Evolutionary conservation across 73 alveolate genomes (phyloP).

Genomic region (Tetrahymena thermophila): DNA sequence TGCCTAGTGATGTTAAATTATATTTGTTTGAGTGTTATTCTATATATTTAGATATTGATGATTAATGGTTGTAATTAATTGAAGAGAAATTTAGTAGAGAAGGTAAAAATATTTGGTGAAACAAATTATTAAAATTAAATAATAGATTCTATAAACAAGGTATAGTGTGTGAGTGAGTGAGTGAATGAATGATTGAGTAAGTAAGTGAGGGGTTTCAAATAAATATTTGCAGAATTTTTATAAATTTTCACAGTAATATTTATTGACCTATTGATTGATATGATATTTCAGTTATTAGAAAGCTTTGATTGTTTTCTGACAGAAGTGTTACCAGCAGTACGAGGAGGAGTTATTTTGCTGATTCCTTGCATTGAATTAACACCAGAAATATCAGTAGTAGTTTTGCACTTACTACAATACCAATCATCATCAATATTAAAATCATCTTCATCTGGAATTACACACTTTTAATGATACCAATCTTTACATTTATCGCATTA

Average conservation of each 20-base stretch:
- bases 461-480: not conserved
- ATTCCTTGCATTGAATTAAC: not conserved
- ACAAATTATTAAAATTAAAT: too few species aligned
- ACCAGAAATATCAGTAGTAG: not conserved
- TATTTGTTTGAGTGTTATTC: too few species aligned
- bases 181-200: too few species aligned
- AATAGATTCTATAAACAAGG: not conserved
- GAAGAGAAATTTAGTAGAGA: not conserved
- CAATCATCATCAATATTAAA: not conserved
- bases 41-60: not conserved
- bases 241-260: not conserved
- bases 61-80: not conserved
- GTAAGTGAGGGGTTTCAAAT: not conserved
- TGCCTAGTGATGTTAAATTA: too few species aligned
- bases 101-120: not conserved
- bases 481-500: not conserved
- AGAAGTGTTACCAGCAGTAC: not conserved
- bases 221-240: not conserved
- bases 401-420: not conserved
- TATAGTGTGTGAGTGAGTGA: too few species aligned
- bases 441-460: not conserved
- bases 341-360: not conserved
- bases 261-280: not conserved
- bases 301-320: not conserved
- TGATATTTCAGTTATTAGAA: not conserved